Conservation (phyloP, 768 basidiomycete species). For the Boletus rex-veris region DNA sequence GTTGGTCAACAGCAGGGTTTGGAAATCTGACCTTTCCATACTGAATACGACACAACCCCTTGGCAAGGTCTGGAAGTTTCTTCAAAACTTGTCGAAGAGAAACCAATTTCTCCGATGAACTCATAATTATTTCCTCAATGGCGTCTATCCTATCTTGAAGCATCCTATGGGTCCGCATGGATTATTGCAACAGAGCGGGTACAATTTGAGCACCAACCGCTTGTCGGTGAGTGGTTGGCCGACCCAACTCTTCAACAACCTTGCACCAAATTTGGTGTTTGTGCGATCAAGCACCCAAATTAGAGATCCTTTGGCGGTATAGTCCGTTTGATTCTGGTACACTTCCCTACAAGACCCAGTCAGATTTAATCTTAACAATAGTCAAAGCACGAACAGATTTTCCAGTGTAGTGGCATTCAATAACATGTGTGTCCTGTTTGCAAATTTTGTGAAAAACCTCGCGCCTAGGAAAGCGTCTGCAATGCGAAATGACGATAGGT, state of each 20-base stretch:
- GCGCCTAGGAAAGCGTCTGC: constrained; percentile 77
- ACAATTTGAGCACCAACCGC: constrained; percentile 39
- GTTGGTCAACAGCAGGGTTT: neutral
- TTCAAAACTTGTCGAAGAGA: constrained; percentile 67
- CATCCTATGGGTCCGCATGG: constrained; percentile 42
- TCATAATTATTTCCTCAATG: constrained; percentile 73
- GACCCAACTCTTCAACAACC: constrained; percentile 82
- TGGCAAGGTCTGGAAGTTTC: constrained; percentile 82
- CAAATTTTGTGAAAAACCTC: constrained; percentile 75
- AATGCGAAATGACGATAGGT: constrained; percentile 71
- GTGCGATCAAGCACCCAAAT: constrained; percentile 86
- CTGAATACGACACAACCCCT: constrained; percentile 83
- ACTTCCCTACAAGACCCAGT: constrained; percentile 56
- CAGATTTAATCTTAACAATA: neutral
- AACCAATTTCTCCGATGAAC: constrained; percentile 58
- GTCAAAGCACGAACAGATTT: constrained; percentile 52
- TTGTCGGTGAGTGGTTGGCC: constrained; percentile 78
- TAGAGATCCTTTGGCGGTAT: constrained; percentile 67
- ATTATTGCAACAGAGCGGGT: neutral
- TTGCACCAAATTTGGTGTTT: constrained; percentile 82
- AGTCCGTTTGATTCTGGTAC: constrained; percentile 88
- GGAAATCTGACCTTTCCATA: constrained; percentile 73
- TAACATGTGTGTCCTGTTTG: constrained; percentile 78
- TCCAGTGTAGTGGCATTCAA: constrained; percentile 83
- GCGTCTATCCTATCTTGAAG: constrained; percentile 79